Percentiles rank a stretch among this genome's conserved stretches.
phyloP scores from a whole-genome alignment of 2,329 filamentous ascomycete genomes.

The Phialophora chinensis region DNA sequence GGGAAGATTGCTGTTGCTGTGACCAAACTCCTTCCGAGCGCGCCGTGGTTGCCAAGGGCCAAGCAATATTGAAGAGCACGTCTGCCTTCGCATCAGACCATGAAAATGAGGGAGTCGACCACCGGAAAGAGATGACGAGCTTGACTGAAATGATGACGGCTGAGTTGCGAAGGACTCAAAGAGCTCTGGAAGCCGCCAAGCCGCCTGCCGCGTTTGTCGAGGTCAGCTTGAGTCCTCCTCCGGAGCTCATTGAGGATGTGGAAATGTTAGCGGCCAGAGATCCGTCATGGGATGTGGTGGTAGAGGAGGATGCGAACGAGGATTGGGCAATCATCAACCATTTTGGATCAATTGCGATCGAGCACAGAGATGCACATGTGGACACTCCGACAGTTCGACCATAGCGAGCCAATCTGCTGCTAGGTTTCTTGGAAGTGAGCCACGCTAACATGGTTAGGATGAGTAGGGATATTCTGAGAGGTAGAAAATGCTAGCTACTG shows the following conservation, averaged over 20 bases:
- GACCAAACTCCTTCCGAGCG: background rate
- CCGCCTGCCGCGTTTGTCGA: conserved; percentile 2
- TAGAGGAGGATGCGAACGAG: conserved; percentile 13
- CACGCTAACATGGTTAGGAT: too few species aligned
- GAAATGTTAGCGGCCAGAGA: background rate
- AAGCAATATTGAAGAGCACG: background rate
- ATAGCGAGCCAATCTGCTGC: background rate
- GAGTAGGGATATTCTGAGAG: background rate
- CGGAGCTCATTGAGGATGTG: background rate
- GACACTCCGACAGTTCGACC: conserved; percentile 12
- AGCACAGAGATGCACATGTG: conserved; percentile 13
- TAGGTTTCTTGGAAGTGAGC: background rate
- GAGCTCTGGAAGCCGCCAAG: background rate
- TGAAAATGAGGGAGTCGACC: background rate
- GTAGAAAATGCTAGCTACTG: background rate
- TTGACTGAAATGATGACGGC: background rate
- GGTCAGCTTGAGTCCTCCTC: background rate
- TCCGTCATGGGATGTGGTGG: conserved; percentile 14
- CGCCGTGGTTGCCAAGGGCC: background rate
- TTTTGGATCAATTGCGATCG: conserved; percentile 11
- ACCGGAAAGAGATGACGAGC: background rate
- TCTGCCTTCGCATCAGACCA: background rate
- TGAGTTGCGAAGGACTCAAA: background rate
- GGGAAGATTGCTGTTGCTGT: background rate
- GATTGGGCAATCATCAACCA: conserved; percentile 18